A percentile compares a stretch with the other conserved stretches of the same genome.
Evolutionary conservation across 2,329 filamentous ascomycete genomes (phyloP).

Genomic region (Botrytis aclada): DNA sequence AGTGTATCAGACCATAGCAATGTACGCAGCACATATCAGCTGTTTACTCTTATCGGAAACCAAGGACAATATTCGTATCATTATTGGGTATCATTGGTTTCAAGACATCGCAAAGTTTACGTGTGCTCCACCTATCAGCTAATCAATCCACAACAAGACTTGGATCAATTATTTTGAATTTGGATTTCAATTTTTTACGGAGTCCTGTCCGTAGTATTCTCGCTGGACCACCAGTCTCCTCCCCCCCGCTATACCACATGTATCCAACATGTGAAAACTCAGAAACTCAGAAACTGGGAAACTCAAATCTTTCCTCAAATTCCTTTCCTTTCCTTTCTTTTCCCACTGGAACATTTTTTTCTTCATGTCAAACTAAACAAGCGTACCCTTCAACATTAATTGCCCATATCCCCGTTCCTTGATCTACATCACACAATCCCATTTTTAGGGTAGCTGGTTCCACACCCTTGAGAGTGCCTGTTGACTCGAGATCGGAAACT

Average conservation of each 20-base stretch:
- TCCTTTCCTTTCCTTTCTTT: neutral
- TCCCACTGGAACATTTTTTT: neutral
- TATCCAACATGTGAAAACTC: neutral
- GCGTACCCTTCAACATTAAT: neutral
- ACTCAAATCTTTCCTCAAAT: neutral
- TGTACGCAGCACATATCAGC: neutral
- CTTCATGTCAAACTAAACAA: conserved; percentile 11
- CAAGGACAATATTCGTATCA: neutral
- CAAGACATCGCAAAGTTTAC: conserved; percentile 3
- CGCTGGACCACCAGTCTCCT: neutral
- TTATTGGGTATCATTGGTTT: conserved; percentile 11
- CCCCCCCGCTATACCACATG: neutral
- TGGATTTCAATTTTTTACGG: neutral
- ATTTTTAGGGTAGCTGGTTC: neutral
- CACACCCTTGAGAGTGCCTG: neutral
- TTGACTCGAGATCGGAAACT: conserved; percentile 10
- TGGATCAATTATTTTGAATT: neutral
- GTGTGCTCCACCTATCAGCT: neutral
- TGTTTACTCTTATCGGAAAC: neutral
- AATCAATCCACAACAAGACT: neutral
- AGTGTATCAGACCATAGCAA: neutral
- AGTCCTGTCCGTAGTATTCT: neutral
- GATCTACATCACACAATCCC: conserved; percentile 5
- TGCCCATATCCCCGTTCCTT: neutral
- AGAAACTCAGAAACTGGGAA: neutral